Evolutionary conservation across 2,329 filamentous ascomycete genomes (phyloP), one percentile per base, ranked within the genome.

Genomic region (Rhynchosporium agropyri): DNA sequence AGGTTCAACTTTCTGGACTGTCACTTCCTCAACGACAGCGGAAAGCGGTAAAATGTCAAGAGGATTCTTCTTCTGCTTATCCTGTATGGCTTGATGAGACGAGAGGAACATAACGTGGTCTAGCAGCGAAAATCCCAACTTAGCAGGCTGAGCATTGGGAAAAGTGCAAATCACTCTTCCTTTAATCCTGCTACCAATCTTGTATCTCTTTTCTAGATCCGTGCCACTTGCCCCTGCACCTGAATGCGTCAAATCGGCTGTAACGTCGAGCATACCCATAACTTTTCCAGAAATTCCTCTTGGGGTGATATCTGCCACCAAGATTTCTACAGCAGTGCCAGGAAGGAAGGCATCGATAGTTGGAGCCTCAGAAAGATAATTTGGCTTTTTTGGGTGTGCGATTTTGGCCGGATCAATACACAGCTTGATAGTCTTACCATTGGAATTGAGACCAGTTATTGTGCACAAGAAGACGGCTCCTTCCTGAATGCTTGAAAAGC

Each of bases 291-390:
- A 81, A 63, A 99, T 78, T n/a, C 95, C 95, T 67, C 84, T 86
- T 12, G 83, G 77, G 10, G 88, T 86, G 13, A 90, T 85, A 53
- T 95, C 89, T 2, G 90, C 89, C 43, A 99, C 79, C 55, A 98
- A 81, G 10, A 97, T 81, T 69, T 97, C 92, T 42, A 92, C 91
- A 5, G 89, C 87, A n/a, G 92, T 95, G 68, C 95, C 96, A 1
- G 96, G 95, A 6, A 97, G 83, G 77, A 96, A 97, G 6, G 90
- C 85, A 74, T 93, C 92, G 73, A 99, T 90, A 0, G 91, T 96
- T 8, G 92, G 92, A 0, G 93, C 93, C 46, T 90, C 87, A 36
- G 82, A 83, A 3, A 96, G 82, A 62, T 83, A 84, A 72, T 86
- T 85, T 53, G 86, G 77, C 70, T 87, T 87, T 71, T 85, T 86